phyloP scores from a whole-genome alignment of 257 asterid genomes.

The Ligustrum vulgare region DNA sequence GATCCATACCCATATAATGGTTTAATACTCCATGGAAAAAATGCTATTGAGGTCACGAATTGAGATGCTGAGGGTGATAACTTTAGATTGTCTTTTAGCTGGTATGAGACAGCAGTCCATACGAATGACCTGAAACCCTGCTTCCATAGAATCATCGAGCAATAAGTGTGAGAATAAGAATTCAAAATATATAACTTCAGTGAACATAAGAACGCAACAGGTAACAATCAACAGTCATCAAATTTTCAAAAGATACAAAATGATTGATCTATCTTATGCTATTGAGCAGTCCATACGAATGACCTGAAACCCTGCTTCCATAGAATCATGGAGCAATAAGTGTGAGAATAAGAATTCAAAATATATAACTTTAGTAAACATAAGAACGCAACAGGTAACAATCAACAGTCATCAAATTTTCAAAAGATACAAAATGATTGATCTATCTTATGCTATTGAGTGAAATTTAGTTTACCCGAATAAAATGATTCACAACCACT shows the following conservation, averaged over 20 bases:
- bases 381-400: background rate
- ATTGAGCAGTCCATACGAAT: conserved; percentile 96
- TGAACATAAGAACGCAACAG: conserved; percentile 1
- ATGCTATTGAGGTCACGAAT: conserved; percentile 81
- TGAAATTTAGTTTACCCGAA: background rate
- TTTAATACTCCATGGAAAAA: conserved; percentile 95
- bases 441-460: background rate
- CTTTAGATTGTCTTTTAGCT: conserved; percentile 83
- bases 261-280: background rate
- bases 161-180: conserved; percentile 21
- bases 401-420: conserved; percentile 2
- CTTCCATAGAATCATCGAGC: conserved; percentile 30
- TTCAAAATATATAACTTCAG: conserved; percentile 2
- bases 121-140: conserved; percentile 99
- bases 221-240: background rate
- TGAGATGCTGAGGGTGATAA: conserved; percentile 95
- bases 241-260: conserved; percentile 10
- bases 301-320: conserved; percentile 92
- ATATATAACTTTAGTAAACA: conserved; percentile 1
- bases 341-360: conserved; percentile 18
- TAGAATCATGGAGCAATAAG: conserved; percentile 22
- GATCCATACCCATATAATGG: conserved; percentile 83
- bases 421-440: background rate
- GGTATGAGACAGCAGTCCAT: conserved; percentile 97
- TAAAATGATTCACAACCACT: background rate